These are phyloP conservation scores for Rhodotorula kratochvilovae DNA, from an alignment of 768 basidiomycete genomes.

Conservation along the genomic window DNA sequence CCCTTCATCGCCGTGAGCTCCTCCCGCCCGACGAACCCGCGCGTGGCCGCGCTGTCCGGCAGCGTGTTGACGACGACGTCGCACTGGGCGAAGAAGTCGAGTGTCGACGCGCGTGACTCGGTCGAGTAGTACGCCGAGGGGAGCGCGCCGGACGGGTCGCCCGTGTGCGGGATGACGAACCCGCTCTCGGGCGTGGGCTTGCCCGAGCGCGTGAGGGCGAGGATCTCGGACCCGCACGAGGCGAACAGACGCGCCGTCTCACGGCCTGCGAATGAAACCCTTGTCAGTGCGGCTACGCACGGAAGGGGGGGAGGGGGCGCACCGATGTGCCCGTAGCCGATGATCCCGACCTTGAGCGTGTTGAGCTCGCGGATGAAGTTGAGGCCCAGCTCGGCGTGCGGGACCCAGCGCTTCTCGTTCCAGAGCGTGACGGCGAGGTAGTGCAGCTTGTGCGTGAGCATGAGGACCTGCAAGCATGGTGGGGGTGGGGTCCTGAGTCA, in stretches of 20 bases:
- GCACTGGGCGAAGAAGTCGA: constrained; percentile 20
- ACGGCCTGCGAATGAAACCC: constrained; percentile 8
- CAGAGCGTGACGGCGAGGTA: not conserved
- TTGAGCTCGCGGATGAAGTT: constrained; percentile 34
- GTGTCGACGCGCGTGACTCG: not conserved
- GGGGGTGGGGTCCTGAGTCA: not conserved
- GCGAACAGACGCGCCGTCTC: constrained; percentile 30
- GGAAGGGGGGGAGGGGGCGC: too few relatives aligned
- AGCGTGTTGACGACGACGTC: constrained; percentile 38
- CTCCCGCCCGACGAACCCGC: constrained; percentile 12
- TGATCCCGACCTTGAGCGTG: constrained; percentile 21
- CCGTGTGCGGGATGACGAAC: constrained; percentile 34
- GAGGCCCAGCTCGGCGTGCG: constrained; percentile 1
- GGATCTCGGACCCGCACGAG: constrained; percentile 10
- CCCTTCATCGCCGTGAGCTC: constrained; percentile 43
- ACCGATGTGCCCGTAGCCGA: constrained; percentile 36
- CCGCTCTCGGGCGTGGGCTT: constrained; percentile 1
- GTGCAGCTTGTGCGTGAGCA: constrained; percentile 28
- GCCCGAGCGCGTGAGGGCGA: constrained; percentile 24
- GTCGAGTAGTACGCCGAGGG: constrained; percentile 26
- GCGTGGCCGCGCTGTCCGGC: constrained; percentile 17
- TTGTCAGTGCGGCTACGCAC: too few relatives aligned
- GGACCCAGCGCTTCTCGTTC: constrained; percentile 22
- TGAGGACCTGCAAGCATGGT: not conserved
- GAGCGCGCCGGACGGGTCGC: constrained; percentile 27